Base-by-base conservation (phyloP, 345 rosid species). In the Streptanthus diversifolius region DNA sequence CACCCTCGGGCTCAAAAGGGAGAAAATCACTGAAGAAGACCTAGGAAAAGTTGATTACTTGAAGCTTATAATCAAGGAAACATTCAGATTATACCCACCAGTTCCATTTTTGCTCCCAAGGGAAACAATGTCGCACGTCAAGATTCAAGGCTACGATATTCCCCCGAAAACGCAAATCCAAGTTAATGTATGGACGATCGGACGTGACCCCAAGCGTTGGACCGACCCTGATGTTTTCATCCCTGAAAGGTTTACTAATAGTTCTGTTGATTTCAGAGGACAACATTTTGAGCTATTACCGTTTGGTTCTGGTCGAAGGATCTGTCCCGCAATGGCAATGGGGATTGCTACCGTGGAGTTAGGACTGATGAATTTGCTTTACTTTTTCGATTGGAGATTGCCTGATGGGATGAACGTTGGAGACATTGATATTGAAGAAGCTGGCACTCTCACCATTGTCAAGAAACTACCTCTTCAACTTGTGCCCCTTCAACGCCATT, bases 281-380 rank as follows among this genome's bases (percentile, higher is more conserved):
- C 63, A 57, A 18, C 63, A 76, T n/a, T 85, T 73, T 47, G 78
- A 77, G 12, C 22, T 83, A 41, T 65, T 85, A 53, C 83, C 89
- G 5, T 83, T 83, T 66, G 89, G 87, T 17, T 80, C 81, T 29
- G 89, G 89, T 68, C 78, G 87, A 72, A 85, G 89, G 69, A 74
- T 77, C 9, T 85, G 87, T 62, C 87, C 87, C 0, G 87, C 79
- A 41, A 79, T 63, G 66, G 13, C 4, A 45, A 66, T 71, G 80
- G 84, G 64, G 4, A 32, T 37, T 12, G 72, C 76, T 18, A 32
- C 35, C 0, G 60, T 71, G 13, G 72, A 77, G n/a, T 18, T 64
- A 9, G 73, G 22, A 13, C 27, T 77, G 29, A 3, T 66, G 40
- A 77, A 57, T 71, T 18, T 77, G 70, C 70, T 71, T 61, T 77